Base-by-base conservation (phyloP, 1,284 basidiomycete genomes). In the Bjerkandera adusta region DNA sequence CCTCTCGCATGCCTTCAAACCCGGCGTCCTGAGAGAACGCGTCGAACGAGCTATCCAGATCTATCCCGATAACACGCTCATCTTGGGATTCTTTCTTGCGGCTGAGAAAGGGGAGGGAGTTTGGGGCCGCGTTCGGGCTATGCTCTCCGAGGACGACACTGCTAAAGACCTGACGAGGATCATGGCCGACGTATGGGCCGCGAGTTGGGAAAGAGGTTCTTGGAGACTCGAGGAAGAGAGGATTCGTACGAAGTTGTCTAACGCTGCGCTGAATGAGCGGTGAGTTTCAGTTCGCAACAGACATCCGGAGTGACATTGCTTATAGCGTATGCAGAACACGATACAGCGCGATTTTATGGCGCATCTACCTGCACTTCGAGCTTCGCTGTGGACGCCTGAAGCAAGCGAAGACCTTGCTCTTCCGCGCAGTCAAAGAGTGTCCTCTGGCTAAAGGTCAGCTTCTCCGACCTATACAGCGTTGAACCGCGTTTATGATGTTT, bases 331-430 rank as follows among this genome's bases (percentile, higher is more conserved):
- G 26, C 57, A 92, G 89, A 63, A 89, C 85, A 42, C 72, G 75
- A 54, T 75, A 72, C 15, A 90, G 87, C 51, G 62, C 80, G 7
- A 69, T 83, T 26, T 56, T 96, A 18, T 96, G 93, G 92, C 75
- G 79, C 27, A 67, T 92, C 12, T 89, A 80, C 54, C 75, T 95
- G 53, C 89, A 93, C 60, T 85, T 96, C 53, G 92, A 96, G 71
- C 77, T 88, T 29, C 75, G 79, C 40, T 73, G 75, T 40, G 80
- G 78, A 1, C 68, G 85, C 45, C 58, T 78, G 27, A 62, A 76
- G 47, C 71, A 73, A 25, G 93, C 90, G 4, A 95, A 95, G 66
- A 78, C 77, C 45, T 63, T 95, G 36, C 68, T 94, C 18, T 92
- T 85, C 61, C 78, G 88, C 37, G 92, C 92, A 0, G 73, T 95